Conservation (phyloP, 2,329 filamentous ascomycete species). For the Blumeria hordei region DNA sequence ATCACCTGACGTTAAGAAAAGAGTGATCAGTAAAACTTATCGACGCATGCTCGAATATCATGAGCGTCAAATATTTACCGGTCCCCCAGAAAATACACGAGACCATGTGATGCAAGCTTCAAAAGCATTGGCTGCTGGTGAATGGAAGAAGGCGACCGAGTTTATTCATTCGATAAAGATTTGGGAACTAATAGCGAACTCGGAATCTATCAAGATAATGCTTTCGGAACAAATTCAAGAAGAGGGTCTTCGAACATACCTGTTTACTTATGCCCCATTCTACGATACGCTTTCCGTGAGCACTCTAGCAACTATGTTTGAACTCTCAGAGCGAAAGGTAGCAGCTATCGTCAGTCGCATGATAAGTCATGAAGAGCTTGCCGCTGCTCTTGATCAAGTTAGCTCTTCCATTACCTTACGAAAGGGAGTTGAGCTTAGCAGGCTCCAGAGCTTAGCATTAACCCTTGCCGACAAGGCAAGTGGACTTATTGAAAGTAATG, state of each 20-base stretch:
- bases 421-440: slow-evolving; percentile 93
- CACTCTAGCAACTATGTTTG: slow-evolving; percentile 83
- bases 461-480: slow-evolving; percentile 92
- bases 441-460: slow-evolving; percentile 83
- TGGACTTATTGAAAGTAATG: slow-evolving; percentile 85
- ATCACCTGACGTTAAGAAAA: slow-evolving; percentile 88
- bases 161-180: slow-evolving; percentile 98
- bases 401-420: slow-evolving; percentile 96
- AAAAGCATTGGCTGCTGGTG: slow-evolving; percentile 83
- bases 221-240: slow-evolving; percentile 96
- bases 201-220: slow-evolving; percentile 89
- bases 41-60: slow-evolving; percentile 98
- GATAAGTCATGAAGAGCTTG: slow-evolving; percentile 97
- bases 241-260: slow-evolving; percentile 89
- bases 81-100: slow-evolving; percentile 92
- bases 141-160: slow-evolving; percentile 90
- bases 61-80: slow-evolving; percentile 96
- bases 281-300: slow-evolving; percentile 85
- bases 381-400: slow-evolving; percentile 90
- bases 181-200: slow-evolving; percentile 90
- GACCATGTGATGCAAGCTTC: slow-evolving; percentile 99
- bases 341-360: slow-evolving; percentile 94
- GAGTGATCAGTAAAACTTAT: slow-evolving; percentile 98
- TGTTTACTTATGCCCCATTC: slow-evolving; percentile 98
- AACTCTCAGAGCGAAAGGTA: slow-evolving; percentile 75